Evolutionary conservation across 176 grass and related monocot genomes (phyloP), one percentile per base, ranked within the genome.

Genomic region (Lolium rigidum): DNA sequence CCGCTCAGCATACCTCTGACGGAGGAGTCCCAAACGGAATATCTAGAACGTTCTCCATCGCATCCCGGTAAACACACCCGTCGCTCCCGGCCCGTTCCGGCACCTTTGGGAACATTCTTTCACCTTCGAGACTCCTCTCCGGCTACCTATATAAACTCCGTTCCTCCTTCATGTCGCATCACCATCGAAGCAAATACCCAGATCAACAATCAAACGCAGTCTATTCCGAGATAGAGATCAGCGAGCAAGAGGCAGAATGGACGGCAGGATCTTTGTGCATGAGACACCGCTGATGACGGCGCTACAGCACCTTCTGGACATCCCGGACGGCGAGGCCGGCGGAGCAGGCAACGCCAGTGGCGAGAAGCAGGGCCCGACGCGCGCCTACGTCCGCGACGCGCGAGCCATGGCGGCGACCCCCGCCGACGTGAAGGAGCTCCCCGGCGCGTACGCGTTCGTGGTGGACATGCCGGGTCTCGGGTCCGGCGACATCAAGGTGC

Each of bases 381-480:
- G 87, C n/a, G 75, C 87, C 35, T 95, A 95, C 60, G 91, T 95
- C 5, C 94, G 87, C n/a, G 91, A 95, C 69, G 89, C 91, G 70
- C 87, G 89, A 39, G 94, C 94, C 35, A 95, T 95, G 91, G 94
- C 94, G 8, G 86, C 94, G 1, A 95, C 94, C 16, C 82, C 87
- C 0, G 94, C 89, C 2, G 94, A 95, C 66, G 94, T 95, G 9
- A 95, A 95, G 89, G 94, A 95, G 85, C 89, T 95, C 0, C 87
- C 89, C 0, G 38, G 41, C 1, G 83, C 89, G 4, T 97, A 97
- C 80, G 80, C 83, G 10, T 97, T 97, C 88, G 87, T 92, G 60
- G 82, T 94, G 80, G 94, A 97, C 92, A 97, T 94, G 94, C 94
- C 94, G 5, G 94, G 94, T 67, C 76, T 97, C 1, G 87, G 47